Conservation (phyloP, 495 filamentous ascomycete species). For the Evernia prunastri region DNA sequence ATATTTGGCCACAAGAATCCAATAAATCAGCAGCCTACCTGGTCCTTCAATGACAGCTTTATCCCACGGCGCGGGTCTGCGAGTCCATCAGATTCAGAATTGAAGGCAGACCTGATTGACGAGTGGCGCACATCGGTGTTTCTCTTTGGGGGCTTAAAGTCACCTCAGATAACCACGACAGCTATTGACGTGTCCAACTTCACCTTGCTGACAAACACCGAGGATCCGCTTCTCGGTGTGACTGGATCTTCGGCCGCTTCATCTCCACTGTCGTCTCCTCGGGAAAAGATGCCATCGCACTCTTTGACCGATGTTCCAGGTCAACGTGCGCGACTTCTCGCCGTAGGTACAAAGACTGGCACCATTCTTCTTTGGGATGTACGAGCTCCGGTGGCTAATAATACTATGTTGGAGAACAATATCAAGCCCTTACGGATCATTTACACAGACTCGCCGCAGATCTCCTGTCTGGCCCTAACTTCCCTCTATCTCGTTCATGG, state of each 20-base stretch:
- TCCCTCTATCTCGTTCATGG: slow-evolving; percentile 87
- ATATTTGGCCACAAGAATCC: slow-evolving; percentile 16
- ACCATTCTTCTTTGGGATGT: slow-evolving; percentile 79
- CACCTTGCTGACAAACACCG: slow-evolving; percentile 60
- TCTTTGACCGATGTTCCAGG: slow-evolving; percentile 61
- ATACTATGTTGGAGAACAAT: slow-evolving; percentile 44
- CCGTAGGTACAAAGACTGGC: slow-evolving; percentile 74
- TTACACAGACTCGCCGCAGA: slow-evolving; percentile 82
- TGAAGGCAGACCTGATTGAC: slow-evolving; percentile 30
- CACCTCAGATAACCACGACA: slow-evolving; percentile 58
- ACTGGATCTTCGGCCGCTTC: slow-evolving; percentile 49
- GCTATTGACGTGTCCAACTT: slow-evolving; percentile 72
- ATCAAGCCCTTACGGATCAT: slow-evolving; percentile 69
- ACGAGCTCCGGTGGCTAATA: slow-evolving; percentile 52
- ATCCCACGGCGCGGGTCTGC: slow-evolving; percentile 12
- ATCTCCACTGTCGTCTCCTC: slow-evolving; percentile 53
- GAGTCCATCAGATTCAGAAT: not conserved
- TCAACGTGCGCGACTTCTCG: slow-evolving; percentile 72
- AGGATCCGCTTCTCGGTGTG: slow-evolving; percentile 64
- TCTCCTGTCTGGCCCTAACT: slow-evolving; percentile 79
- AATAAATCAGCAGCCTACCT: slow-evolving; percentile 9
- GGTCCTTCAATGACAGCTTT: slow-evolving; percentile 15
- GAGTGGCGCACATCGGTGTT: slow-evolving; percentile 60
- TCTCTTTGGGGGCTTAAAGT: slow-evolving; percentile 45
- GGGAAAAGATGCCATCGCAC: slow-evolving; percentile 42